Evolutionary conservation across 176 grass and related monocot species (phyloP).

Genomic region (Oryza australiensis): DNA sequence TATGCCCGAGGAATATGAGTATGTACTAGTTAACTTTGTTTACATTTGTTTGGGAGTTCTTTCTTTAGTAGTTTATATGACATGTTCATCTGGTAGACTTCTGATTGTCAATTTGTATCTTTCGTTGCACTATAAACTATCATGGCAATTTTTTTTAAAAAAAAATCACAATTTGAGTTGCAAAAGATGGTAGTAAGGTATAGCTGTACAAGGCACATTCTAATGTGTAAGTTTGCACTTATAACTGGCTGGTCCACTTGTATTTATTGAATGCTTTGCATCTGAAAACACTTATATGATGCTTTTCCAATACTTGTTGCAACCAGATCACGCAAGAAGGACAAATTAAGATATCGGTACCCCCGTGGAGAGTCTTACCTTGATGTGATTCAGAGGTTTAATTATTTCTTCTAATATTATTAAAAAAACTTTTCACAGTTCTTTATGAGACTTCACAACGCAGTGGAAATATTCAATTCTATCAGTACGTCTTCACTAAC

Average conservation of each 20-base stretch:
- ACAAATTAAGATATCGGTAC: constrained; percentile 97
- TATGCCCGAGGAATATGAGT: constrained; percentile 98
- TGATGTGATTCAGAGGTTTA: constrained; percentile 95
- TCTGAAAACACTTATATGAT: not conserved
- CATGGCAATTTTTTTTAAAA: not conserved
- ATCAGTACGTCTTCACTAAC: constrained; percentile 1
- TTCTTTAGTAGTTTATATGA: not conserved
- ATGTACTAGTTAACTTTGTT: constrained; percentile 43
- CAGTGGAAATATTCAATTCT: not conserved
- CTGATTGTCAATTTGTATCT: not conserved
- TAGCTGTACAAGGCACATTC: not conserved
- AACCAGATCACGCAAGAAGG: constrained; percentile 87
- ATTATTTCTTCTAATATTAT: constrained; percentile 7
- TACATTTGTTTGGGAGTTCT: constrained; percentile 1
- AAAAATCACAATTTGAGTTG: not conserved
- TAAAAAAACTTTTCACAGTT: not conserved
- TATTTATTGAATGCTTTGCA: constrained; percentile 17
- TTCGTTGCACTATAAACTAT: not conserved
- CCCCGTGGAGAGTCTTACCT: constrained; percentile 97
- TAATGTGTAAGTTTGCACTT: not conserved
- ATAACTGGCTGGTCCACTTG: not conserved
- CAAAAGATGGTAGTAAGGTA: not conserved
- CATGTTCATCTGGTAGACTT: not conserved
- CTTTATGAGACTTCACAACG: not conserved
- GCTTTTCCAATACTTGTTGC: constrained; percentile 24